phyloP scores from a whole-genome alignment of 2,329 filamentous ascomycete species.

The Harringtonia aguacate region DNA sequence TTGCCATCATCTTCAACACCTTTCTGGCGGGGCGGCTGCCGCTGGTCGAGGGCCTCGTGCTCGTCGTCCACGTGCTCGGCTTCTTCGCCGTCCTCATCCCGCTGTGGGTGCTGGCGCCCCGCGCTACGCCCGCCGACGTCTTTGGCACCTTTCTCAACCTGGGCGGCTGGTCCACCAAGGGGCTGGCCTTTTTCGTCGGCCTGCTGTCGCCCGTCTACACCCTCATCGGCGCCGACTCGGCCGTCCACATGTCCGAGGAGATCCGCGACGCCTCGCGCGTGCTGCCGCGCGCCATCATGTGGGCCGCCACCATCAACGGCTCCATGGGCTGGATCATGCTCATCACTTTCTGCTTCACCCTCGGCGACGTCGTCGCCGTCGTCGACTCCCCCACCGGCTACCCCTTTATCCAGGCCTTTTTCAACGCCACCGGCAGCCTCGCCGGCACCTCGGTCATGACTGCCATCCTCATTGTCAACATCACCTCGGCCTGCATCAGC shows the following conservation, averaged over 20 bases:
- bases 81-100: slow-evolving; percentile 22
- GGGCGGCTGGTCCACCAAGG: slow-evolving; percentile 34
- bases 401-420: slow-evolving; percentile 50
- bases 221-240: slow-evolving; percentile 23
- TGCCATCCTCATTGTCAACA: slow-evolving; percentile 35
- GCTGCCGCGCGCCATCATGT: slow-evolving; percentile 26
- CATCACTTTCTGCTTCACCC: slow-evolving; percentile 25
- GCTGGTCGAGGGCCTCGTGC: slow-evolving; percentile 36
- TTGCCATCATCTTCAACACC: slow-evolving; percentile 39
- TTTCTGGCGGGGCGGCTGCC: slow-evolving; percentile 33
- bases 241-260: slow-evolving; percentile 28
- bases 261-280: slow-evolving; percentile 22
- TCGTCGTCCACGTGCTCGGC: slow-evolving; percentile 39
- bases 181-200: slow-evolving; percentile 34
- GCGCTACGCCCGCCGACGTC: slow-evolving; percentile 18
- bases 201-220: slow-evolving; percentile 28
- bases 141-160: slow-evolving; percentile 36
- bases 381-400: slow-evolving; percentile 32
- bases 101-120: slow-evolving; percentile 16
- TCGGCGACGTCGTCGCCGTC: slow-evolving; percentile 17
- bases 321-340: slow-evolving; percentile 25
- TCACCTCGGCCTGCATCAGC: slow-evolving; percentile 36
- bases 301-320: slow-evolving; percentile 22
- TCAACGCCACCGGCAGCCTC: slow-evolving; percentile 34
- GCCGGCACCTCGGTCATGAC: slow-evolving; percentile 39